These are phyloP conservation scores for Cadophora malorum DNA, from an alignment of 2,329 filamentous ascomycete species.

Conservation along the genomic window DNA sequence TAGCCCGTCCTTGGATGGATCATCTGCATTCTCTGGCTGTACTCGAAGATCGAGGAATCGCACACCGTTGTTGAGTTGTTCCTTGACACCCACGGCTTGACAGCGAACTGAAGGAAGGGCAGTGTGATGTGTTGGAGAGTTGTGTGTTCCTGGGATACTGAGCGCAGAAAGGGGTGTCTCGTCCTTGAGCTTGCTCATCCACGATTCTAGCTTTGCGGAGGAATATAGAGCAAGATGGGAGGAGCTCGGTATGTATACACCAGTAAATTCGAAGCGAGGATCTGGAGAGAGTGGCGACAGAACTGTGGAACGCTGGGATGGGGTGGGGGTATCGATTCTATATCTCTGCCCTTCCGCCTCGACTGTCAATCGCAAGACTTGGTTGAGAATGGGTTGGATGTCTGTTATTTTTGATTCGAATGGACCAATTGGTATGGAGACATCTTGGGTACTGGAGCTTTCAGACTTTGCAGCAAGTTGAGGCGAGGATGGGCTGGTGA, in stretches of 20 bases:
- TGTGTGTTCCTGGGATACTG: conserved; percentile 94
- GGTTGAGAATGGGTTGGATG: conserved; percentile 63
- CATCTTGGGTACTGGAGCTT: conserved; percentile 65
- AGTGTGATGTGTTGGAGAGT: conserved; percentile 83
- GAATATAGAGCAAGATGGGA: conserved; percentile 71
- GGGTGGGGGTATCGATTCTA: conserved; percentile 74
- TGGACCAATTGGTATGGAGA: conserved; percentile 68
- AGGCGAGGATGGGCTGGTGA: conserved; percentile 48
- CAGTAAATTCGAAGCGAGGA: conserved; percentile 65
- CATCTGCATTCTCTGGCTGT: conserved; percentile 63
- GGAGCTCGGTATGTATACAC: conserved; percentile 65
- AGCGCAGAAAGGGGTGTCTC: conserved; percentile 77
- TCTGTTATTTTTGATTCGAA: conserved; percentile 71
- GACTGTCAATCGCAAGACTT: conserved; percentile 78
- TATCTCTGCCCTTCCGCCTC: conserved; percentile 69
- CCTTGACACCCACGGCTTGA: conserved; percentile 77
- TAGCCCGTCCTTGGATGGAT: conserved; percentile 68
- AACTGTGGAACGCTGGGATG: conserved; percentile 62
- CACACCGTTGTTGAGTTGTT: conserved; percentile 87
- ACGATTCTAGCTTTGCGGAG: conserved; percentile 70
- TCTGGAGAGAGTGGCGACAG: conserved; percentile 62
- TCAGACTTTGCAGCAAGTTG: conserved; percentile 59
- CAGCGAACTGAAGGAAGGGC: conserved; percentile 93
- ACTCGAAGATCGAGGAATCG: conserved; percentile 95
- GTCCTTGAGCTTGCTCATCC: conserved; percentile 82